Evolutionary conservation across 495 filamentous ascomycete genomes (phyloP), one percentile per base, ranked within the genome.

Genomic region (Penicillium desertorum): DNA sequence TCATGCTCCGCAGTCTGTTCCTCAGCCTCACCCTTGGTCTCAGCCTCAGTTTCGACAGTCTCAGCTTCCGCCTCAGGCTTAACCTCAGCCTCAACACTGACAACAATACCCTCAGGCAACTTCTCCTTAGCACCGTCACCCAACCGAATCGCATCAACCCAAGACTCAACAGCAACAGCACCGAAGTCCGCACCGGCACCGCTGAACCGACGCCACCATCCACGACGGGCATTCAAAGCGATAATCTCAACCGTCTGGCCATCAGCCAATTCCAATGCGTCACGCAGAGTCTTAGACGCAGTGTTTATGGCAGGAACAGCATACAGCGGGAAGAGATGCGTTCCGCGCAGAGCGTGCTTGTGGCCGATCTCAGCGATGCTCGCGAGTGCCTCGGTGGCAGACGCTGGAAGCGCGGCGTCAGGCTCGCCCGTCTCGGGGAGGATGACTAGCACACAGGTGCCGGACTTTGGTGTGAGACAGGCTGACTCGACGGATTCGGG

Each of bases 61-160:
- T 75, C 65, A 72, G 57, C 54, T n/a, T 75, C 66, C 49, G 72
- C 68, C 60, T 72, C 66, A 60, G 81, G 68, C 62, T 83, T 80
- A 7, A 47, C 54, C 54, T 64, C 57, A 9, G 59, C 61, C 45
- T 75, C 62, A 59, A 81, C 68, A 61, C 81, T 81, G 23, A 72
- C 80, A 37, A 96, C 71, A 39, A 96, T 60, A 10, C 82, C 86
- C 45, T 87, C 88, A 5, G 93, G 92, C 41, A 98, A 63, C 76
- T 86, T 89, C 69, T 86, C 81, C 79, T 92, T 96, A 20, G 80
- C 69, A 6, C 88, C 88, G 62, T 96, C 95, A 45, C 92, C 90
- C 67, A 98, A 76, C 23, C 88, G 83, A 60, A 97, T 90, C 3
- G 81, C 82, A 69, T 98, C 94, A 59, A 98, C 80, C 92, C 92